A percentile compares a stretch with the other conserved stretches of the same genome.
phyloP scores from a whole-genome alignment of 1,284 basidiomycete species.

The Wolfiporia cocos region DNA sequence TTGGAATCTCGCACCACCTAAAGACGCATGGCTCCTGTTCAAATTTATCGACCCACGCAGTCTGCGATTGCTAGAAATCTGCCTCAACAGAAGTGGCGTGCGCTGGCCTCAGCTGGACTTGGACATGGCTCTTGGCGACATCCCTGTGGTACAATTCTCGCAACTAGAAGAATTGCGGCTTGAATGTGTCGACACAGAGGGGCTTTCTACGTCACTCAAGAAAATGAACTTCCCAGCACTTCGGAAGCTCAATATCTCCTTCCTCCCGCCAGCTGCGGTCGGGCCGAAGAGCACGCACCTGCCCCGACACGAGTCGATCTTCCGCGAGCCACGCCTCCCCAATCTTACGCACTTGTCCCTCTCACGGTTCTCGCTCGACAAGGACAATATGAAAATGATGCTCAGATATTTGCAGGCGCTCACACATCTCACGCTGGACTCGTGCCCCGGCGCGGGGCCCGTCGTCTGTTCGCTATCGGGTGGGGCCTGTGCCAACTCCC shows the following conservation, averaged over 20 bases:
- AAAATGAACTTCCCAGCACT: conserved; percentile 10
- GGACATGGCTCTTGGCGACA: neutral
- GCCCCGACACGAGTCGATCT: conserved; percentile 33
- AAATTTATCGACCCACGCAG: conserved; percentile 7
- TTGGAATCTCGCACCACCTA: conserved; percentile 11
- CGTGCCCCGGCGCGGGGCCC: conserved; percentile 23
- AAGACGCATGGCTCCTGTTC: conserved; percentile 12
- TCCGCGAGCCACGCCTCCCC: conserved; percentile 36
- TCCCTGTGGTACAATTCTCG: conserved; percentile 2
- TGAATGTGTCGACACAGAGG: conserved; percentile 9
- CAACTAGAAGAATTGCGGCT: conserved; percentile 10
- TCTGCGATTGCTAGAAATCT: conserved; percentile 7
- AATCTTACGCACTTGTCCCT: conserved; percentile 30
- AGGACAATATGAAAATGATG: conserved; percentile 24
- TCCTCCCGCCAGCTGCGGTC: conserved; percentile 1
- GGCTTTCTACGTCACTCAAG: conserved; percentile 7
- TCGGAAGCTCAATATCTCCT: conserved; percentile 7
- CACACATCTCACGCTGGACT: conserved; percentile 28
- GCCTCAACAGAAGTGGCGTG: conserved; percentile 3
- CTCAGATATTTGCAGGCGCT: conserved; percentile 35
- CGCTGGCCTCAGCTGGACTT: conserved; percentile 1
- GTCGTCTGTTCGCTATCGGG: conserved; percentile 26
- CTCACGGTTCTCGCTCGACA: conserved; percentile 24
- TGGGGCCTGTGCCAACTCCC: conserved; percentile 14
- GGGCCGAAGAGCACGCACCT: too few species aligned